These are phyloP conservation scores for Botrytis sinoallii DNA, from an alignment of 2,329 filamentous ascomycete species.

Conservation along the genomic window DNA sequence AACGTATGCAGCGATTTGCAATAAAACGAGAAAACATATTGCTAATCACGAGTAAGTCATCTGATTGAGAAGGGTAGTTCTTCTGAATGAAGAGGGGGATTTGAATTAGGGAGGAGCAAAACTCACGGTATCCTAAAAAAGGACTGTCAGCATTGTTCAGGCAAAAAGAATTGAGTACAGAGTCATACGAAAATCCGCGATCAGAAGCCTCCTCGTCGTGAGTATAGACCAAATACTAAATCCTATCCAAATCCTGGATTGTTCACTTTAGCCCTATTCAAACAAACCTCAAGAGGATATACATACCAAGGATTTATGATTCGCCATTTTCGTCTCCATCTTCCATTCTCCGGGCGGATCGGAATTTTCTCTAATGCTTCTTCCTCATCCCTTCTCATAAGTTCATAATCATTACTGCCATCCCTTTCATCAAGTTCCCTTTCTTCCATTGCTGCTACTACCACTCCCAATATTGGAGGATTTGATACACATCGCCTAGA, in stretches of 20 bases:
- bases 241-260: slow-evolving; percentile 12
- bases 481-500: not conserved
- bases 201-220: slow-evolving; percentile 28
- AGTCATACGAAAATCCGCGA: slow-evolving; percentile 32
- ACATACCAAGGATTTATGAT: slow-evolving; percentile 8
- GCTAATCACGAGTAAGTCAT: slow-evolving; percentile 31
- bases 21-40: slow-evolving; percentile 30
- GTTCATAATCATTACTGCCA: not conserved
- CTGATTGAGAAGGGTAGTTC: not conserved
- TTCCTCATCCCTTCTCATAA: slow-evolving; percentile 15
- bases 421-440: not conserved
- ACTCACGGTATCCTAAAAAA: slow-evolving; percentile 14
- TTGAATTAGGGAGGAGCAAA: not conserved
- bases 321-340: slow-evolving; percentile 16
- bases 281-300: not conserved
- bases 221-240: slow-evolving; percentile 16
- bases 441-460: slow-evolving; percentile 12
- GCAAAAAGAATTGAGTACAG: not conserved
- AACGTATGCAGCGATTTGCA: slow-evolving; percentile 31
- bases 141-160: not conserved
- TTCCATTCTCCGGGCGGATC: not conserved
- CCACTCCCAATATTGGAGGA: not conserved
- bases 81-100: not conserved
- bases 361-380: not conserved
- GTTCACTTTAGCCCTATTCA: not conserved